These are phyloP conservation scores for Lasiodiplodia hormozganensis DNA, from an alignment of 2,329 filamentous ascomycete genomes.

Conservation along the genomic window DNA sequence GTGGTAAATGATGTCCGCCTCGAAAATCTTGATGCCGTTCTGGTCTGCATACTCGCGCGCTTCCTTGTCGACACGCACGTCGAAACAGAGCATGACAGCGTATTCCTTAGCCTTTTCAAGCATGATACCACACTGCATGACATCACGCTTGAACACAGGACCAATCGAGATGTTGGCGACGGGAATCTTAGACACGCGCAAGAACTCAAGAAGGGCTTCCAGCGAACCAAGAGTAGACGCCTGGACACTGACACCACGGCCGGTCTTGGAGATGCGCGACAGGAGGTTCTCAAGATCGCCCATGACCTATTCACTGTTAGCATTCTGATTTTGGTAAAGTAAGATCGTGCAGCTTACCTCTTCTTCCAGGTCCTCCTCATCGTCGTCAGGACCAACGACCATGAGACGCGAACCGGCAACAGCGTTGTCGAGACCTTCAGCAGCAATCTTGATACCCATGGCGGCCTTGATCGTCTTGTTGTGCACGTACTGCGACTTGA, in stretches of 20 bases:
- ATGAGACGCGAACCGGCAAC: conserved; percentile 95
- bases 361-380: conserved; percentile 95
- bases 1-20: conserved; percentile 98
- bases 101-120: conserved; percentile 93
- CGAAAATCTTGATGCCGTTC: conserved; percentile 96
- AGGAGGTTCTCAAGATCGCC: conserved; percentile 90
- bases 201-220: conserved; percentile 94
- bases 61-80: conserved; percentile 99
- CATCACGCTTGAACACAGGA: conserved; percentile 96
- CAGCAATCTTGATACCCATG: conserved; percentile 97
- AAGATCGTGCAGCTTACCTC: conserved; percentile 57
- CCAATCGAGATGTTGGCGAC: conserved; percentile 97
- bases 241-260: conserved; percentile 94
- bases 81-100: conserved; percentile 99
- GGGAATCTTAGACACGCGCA: conserved; percentile 94
- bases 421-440: conserved; percentile 91
- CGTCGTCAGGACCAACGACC: conserved; percentile 92
- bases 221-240: conserved; percentile 96
- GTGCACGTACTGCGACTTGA: conserved; percentile 96
- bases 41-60: conserved; percentile 90
- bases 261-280: conserved; percentile 87
- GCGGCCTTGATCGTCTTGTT: conserved; percentile 99
- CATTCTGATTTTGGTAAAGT: neutral
- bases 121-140: conserved; percentile 94
- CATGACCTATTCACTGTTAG: conserved; percentile 65